Evolutionary conservation across 305 asterid genomes (phyloP).

Genomic region (Fraxinus floribunda): DNA sequence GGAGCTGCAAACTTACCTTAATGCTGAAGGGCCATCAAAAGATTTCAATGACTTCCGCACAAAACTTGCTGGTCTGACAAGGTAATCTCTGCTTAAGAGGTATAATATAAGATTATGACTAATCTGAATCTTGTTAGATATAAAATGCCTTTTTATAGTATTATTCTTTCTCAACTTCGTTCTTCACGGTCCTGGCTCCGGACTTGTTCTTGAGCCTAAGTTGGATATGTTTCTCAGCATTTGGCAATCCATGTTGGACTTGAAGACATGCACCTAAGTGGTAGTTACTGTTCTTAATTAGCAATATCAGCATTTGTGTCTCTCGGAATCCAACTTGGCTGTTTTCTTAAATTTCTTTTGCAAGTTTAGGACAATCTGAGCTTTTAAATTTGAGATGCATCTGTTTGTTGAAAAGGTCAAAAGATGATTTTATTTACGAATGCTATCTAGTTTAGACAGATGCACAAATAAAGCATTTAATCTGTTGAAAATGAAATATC

Average conservation of each 20-base stretch:
- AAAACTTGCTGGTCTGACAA: slow-evolving; percentile 82
- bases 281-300: neutral
- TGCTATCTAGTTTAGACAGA: neutral
- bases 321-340: neutral
- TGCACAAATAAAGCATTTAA: neutral
- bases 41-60: slow-evolving; percentile 80
- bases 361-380: neutral
- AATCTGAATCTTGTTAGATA: neutral
- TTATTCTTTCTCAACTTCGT: neutral
- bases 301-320: neutral
- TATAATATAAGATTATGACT: slow-evolving; percentile 8
- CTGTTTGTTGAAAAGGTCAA: neutral
- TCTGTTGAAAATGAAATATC: neutral
- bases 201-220: neutral
- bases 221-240: neutral
- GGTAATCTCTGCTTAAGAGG: slow-evolving; percentile 39
- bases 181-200: neutral
- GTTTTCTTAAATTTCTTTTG: neutral
- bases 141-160: neutral
- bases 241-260: neutral
- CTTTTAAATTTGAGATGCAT: neutral
- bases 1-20: slow-evolving; percentile 61
- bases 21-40: slow-evolving; percentile 49
- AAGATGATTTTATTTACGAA: neutral
- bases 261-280: neutral